Base-by-base conservation (phyloP, 768 basidiomycete species). In the Mycena rebaudengoi region DNA sequence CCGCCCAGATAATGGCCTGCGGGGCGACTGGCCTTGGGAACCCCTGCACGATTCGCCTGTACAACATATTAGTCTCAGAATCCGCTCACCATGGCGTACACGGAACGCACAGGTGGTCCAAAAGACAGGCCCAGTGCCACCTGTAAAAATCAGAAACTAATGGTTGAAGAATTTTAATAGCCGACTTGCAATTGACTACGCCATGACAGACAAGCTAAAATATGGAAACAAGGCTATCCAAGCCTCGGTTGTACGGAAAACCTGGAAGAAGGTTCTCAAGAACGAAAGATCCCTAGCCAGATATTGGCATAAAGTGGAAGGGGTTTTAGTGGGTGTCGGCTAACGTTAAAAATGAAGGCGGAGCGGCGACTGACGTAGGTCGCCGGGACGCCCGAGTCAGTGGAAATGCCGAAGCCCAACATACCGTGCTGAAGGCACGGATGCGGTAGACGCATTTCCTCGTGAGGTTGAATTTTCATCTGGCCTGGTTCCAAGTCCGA, bases 281-380 rank as follows among this genome's bases (percentile, higher is more conserved):
- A n/a, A 44, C 55, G 55, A 57, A 44, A n/a, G 13, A 6, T 12
- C 14, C 5, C 26, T 57, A n/a, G 25, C 40, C 5, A 23, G 30
- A 12, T 20, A 41, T 18, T 57, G 55, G 55, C 53, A 33, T 5
- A 44, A 16, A 23, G 23, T 23, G 16, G 30, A 29, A 39, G 55
- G 40, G 55, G 55, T 57, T 57, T 57, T 57, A 57, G 55, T 57
- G 55, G 55, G 55, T 57, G 40, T 57, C 55, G 55, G 41, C 43
- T 43, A 41, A 57, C 25, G 43, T 20, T n/a, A 21, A 30, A 25
- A 29, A 57, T 43, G 55, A 57, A 23, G 55, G 55, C 26, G 23
- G 10, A 43, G 5, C 40, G 43, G 41, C 18, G 25, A 30, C 26
- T 30, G 20, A 57, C 25, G 8, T 39, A 23, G 12, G 18, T 29